These are phyloP conservation scores for Saturnispora saitoi DNA, from an alignment of 805 yeast species.

Conservation along the genomic window DNA sequence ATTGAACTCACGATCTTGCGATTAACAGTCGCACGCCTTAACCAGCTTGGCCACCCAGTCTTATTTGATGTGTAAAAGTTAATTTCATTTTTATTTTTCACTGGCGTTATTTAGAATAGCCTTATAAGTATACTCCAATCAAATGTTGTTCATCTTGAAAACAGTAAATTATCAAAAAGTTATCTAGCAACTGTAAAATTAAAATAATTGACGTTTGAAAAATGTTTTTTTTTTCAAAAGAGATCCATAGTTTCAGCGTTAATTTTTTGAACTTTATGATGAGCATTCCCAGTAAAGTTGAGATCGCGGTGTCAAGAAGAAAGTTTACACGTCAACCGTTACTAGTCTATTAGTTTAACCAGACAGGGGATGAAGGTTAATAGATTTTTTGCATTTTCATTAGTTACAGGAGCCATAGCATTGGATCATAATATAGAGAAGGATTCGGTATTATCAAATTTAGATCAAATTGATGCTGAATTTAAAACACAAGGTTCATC, in stretches of 20 bases:
- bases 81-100: too few relatives aligned
- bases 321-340: conserved; percentile 1
- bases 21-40: conserved; percentile 57
- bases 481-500: conserved; percentile 24
- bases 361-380: not conserved
- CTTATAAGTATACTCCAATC: too few relatives aligned
- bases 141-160: too few relatives aligned
- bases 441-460: not conserved
- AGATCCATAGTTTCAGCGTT: too few relatives aligned
- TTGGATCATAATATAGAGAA: not conserved
- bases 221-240: too few relatives aligned
- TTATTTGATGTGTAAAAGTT: not conserved
- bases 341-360: not conserved
- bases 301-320: not conserved
- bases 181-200: too few relatives aligned
- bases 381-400: not conserved
- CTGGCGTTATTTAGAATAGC: too few relatives aligned
- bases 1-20: conserved; percentile 57
- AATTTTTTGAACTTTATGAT: too few relatives aligned
- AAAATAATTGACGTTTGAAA: too few relatives aligned
- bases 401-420: not conserved
- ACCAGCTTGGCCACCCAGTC: conserved; percentile 55
- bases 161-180: too few relatives aligned
- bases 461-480: conserved; percentile 9
- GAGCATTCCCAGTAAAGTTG: not conserved